Percentiles rank a stretch among this genome's conserved stretches.
Evolutionary conservation across 140 eudicot species (phyloP).

Genomic region (Anethum foeniculum): DNA sequence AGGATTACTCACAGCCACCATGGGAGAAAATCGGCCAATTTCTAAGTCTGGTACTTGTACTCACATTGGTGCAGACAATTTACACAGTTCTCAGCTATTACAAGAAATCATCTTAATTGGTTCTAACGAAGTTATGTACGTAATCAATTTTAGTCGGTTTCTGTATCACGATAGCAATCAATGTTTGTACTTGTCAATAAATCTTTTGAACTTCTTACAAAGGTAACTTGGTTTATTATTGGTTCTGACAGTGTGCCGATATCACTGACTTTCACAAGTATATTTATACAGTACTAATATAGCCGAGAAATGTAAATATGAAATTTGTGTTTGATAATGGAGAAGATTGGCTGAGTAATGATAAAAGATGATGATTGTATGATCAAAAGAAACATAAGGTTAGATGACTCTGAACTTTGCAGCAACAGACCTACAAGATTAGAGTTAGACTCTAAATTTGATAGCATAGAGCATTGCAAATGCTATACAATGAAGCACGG

Average conservation of each 20-base stretch:
- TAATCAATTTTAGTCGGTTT: background rate
- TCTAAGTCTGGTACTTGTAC: slow-evolving; percentile 6
- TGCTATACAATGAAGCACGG: too few species aligned
- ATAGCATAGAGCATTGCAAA: too few species aligned
- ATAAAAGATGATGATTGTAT: too few species aligned
- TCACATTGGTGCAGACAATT: slow-evolving; percentile 9
- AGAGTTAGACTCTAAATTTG: too few species aligned
- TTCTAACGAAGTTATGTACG: background rate
- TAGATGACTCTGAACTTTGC: too few species aligned
- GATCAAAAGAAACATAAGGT: too few species aligned
- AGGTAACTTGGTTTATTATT: too few species aligned
- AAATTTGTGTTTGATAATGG: too few species aligned
- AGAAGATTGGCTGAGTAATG: background rate
- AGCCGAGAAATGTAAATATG: background rate
- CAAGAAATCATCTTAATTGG: background rate
- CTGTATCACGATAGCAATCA: background rate
- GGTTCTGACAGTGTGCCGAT: background rate
- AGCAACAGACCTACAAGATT: too few species aligned
- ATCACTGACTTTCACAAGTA: background rate
- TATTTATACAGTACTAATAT: background rate
- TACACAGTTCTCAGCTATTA: slow-evolving; percentile 4
- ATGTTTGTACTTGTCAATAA: background rate
- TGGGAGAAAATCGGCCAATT: slow-evolving; percentile 11
- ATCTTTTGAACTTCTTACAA: background rate
- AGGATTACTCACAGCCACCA: slow-evolving; percentile 9